These are phyloP conservation scores for Saussurea involucrata DNA, from an alignment of 129 eudicot genomes.

Conservation along the genomic window DNA sequence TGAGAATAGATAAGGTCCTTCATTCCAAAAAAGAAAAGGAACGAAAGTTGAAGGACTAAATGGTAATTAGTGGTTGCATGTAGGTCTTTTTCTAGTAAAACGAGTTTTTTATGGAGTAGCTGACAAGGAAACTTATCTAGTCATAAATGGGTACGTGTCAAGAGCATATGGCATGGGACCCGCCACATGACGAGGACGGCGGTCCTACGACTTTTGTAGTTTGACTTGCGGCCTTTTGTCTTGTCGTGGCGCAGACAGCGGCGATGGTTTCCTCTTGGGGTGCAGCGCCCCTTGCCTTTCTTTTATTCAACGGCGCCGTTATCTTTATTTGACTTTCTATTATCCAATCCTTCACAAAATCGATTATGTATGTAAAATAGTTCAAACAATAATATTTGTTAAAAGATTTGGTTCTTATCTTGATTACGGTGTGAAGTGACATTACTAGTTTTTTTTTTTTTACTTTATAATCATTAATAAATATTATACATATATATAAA, in stretches of 20 bases:
- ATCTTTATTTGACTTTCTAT: background rate
- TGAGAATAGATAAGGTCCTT: background rate
- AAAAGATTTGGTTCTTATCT: too few species aligned
- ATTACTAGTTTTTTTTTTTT: too few species aligned
- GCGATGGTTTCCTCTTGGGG: slow-evolving; percentile 26
- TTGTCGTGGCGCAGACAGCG: slow-evolving; percentile 24
- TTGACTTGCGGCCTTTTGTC: background rate
- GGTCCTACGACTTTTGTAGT: slow-evolving; percentile 23
- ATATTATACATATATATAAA: too few species aligned
- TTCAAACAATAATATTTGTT: too few species aligned
- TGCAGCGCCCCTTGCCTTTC: slow-evolving; percentile 4
- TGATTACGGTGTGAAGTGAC: too few species aligned
- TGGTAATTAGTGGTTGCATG: background rate
- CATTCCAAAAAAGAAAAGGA: background rate
- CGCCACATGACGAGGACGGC: slow-evolving; percentile 25
- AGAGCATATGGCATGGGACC: background rate
- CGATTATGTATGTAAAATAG: too few species aligned
- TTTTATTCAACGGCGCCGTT: slow-evolving; percentile 33
- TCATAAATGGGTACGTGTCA: slow-evolving; percentile 24
- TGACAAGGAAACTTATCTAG: slow-evolving; percentile 28
- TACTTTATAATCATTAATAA: too few species aligned
- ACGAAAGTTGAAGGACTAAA: background rate
- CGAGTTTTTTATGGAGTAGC: slow-evolving; percentile 7
- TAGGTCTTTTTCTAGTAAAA: background rate
- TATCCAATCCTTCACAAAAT: too few species aligned